Base-by-base conservation (phyloP, 2,329 filamentous ascomycete genomes). In the Pezicula rhizophila region DNA sequence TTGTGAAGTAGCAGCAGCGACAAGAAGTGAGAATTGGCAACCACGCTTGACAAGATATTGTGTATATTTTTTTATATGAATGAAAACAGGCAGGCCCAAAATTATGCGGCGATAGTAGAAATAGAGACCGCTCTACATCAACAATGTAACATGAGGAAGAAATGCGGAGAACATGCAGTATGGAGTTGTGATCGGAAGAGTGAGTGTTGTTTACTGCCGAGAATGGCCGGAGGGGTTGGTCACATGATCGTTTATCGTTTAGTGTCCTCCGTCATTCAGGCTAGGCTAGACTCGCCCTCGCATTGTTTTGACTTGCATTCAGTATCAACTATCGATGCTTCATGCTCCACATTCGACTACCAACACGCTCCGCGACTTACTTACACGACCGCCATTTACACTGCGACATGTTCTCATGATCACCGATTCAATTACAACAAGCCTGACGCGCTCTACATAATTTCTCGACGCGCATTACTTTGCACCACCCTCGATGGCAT, bases 381-480 rank as follows among this genome's bases (percentile, higher is more conserved):
- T 49, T 42, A 53, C 43, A 47, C 33, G 38, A 23, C 38, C 17
- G 18, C 18, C 14, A 28, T 11, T 12, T 23, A 38, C 45, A 54
- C 47, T 40, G 45, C 52, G 52, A 51, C 48, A 60, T 63, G 60
- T 48, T 55, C 48, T 55, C 53, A 58, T 59, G 39, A 57, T 53
- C 41, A 17, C 28, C 7, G 42, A 42, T 15, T 15, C 41, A 46
- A 41, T 31, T 31, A 38, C 45, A 23, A 50, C 45, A n/a, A 17
- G 41, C 20, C 47, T 37, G 25, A 41, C 46, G 15, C 44, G 23
- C 28, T 42, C 45, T 28, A 40, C 42, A 43, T 33, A 23, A 54
- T 48, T 42, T 26, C 45, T 49, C 46, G 54, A 62, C 62, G 60
- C 59, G 62, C 53, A 52, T 60, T 62, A 55, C 61, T 62, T 60